Percentiles rank a stretch among this genome's conserved stretches.
These are phyloP conservation scores for Tubosaeta sp. DNA, from an alignment of 768 basidiomycete species.

Conservation along the genomic window DNA sequence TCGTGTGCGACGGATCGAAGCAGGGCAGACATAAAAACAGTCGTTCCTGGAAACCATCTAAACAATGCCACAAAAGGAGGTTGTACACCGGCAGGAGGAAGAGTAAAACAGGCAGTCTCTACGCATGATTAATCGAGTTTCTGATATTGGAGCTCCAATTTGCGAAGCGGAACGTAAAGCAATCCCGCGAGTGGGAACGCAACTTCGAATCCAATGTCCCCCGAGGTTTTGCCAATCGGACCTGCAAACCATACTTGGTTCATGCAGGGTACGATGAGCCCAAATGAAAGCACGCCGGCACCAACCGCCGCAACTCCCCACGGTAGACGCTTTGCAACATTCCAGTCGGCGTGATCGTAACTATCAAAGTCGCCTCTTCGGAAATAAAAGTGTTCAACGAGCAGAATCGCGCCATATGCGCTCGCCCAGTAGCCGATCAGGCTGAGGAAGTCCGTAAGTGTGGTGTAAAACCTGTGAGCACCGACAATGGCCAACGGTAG, in stretches of 20 bases:
- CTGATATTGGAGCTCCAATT: slow-evolving; percentile 40
- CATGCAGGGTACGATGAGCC: slow-evolving; percentile 62
- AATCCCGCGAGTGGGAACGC: slow-evolving; percentile 47
- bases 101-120: slow-evolving; percentile 2
- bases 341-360: slow-evolving; percentile 51
- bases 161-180: slow-evolving; percentile 54
- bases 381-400: slow-evolving; percentile 66
- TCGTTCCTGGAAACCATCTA: slow-evolving; percentile 21
- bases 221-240: slow-evolving; percentile 57
- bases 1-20: slow-evolving; percentile 5
- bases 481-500: slow-evolving; percentile 72
- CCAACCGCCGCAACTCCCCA: slow-evolving; percentile 57
- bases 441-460: slow-evolving; percentile 64
- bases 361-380: slow-evolving; percentile 43
- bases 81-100: neutral
- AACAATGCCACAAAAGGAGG: slow-evolving; percentile 6
- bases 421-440: slow-evolving; percentile 64
- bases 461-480: slow-evolving; percentile 56
- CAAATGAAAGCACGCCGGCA: slow-evolving; percentile 48
- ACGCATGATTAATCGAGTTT: slow-evolving; percentile 18
- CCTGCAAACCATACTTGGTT: slow-evolving; percentile 68
- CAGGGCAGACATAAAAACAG: neutral
- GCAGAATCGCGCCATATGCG: slow-evolving; percentile 54
- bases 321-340: slow-evolving; percentile 51
- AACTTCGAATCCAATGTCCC: slow-evolving; percentile 69